Evolutionary conservation across 2,329 filamentous ascomycete species (phyloP).

Genomic region (Ophiostoma sp.): DNA sequence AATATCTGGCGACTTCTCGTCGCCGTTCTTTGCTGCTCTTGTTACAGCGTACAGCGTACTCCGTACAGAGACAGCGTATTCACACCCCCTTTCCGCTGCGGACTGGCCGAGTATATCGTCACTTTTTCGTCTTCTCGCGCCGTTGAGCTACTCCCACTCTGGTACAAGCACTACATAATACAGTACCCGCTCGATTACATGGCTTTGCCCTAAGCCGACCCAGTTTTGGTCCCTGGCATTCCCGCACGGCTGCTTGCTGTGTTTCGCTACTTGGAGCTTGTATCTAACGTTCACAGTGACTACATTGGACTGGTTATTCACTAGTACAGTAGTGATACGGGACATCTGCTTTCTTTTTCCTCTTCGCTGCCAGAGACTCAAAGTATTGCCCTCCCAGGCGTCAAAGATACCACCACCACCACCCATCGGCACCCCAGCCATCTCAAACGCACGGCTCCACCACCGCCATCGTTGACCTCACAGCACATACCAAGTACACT

Average conservation of each 20-base stretch:
- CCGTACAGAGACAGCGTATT: too few species aligned
- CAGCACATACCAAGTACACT: background rate
- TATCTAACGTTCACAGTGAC: background rate
- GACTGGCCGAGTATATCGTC: background rate
- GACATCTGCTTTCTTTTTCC: slow-evolving; percentile 3
- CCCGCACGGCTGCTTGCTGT: slow-evolving; percentile 11
- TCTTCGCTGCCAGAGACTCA: background rate
- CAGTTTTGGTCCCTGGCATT: slow-evolving; percentile 8
- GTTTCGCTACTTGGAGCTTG: background rate
- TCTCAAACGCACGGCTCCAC: slow-evolving; percentile 18
- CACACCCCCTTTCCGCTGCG: background rate
- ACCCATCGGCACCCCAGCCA: slow-evolving; percentile 19
- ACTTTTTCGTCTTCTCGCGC: background rate
- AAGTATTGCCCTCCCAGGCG: background rate
- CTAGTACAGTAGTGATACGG: background rate
- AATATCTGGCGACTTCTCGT: background rate
- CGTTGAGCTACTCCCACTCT: background rate
- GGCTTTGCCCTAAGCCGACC: slow-evolving; percentile 14
- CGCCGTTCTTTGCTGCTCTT: background rate
- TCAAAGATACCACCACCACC: background rate
- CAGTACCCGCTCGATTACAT: background rate
- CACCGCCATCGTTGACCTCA: slow-evolving; percentile 13
- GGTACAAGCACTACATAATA: background rate
- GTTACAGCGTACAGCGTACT: too few species aligned
- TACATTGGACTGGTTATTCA: too few species aligned